Evolutionary conservation across 768 basidiomycete genomes (phyloP).

Genomic region (Cubamyces sp.): DNA sequence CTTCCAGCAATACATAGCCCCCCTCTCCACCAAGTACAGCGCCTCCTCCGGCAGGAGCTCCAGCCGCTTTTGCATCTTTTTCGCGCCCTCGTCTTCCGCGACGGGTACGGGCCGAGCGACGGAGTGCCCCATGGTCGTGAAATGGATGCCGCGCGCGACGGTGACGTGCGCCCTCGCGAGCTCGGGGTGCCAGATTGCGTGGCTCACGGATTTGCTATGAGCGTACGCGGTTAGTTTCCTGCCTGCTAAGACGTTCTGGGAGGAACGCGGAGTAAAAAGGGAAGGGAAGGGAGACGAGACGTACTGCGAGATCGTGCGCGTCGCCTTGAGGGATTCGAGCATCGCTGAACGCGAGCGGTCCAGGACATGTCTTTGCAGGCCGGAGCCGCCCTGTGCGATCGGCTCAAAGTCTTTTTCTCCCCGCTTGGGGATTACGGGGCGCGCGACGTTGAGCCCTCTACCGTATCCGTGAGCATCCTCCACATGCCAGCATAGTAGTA

Average conservation of each 20-base stretch:
- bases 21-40: slow-evolving; percentile 90
- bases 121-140: slow-evolving; percentile 81
- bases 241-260: neutral
- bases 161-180: slow-evolving; percentile 69
- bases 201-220: slow-evolving; percentile 74
- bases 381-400: slow-evolving; percentile 60
- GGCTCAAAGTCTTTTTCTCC: slow-evolving; percentile 99
- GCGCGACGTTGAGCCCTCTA: slow-evolving; percentile 33
- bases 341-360: slow-evolving; percentile 83
- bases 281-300: slow-evolving; percentile 29
- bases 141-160: slow-evolving; percentile 80
- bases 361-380: slow-evolving; percentile 80
- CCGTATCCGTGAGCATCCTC: neutral
- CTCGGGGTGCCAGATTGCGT: slow-evolving; percentile 77
- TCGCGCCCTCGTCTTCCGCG: slow-evolving; percentile 37
- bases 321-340: slow-evolving; percentile 78
- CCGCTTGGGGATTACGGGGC: slow-evolving; percentile 88
- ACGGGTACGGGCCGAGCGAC: slow-evolving; percentile 50
- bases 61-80: slow-evolving; percentile 62
- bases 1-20: slow-evolving; percentile 85
- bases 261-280: neutral
- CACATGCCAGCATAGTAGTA: neutral
- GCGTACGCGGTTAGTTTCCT: neutral
- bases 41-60: slow-evolving; percentile 96
- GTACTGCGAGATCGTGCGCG: slow-evolving; percentile 77